These are phyloP conservation scores for Aspergillus fumigatus DNA, from an alignment of 2,329 filamentous ascomycete genomes.

Conservation along the genomic window DNA sequence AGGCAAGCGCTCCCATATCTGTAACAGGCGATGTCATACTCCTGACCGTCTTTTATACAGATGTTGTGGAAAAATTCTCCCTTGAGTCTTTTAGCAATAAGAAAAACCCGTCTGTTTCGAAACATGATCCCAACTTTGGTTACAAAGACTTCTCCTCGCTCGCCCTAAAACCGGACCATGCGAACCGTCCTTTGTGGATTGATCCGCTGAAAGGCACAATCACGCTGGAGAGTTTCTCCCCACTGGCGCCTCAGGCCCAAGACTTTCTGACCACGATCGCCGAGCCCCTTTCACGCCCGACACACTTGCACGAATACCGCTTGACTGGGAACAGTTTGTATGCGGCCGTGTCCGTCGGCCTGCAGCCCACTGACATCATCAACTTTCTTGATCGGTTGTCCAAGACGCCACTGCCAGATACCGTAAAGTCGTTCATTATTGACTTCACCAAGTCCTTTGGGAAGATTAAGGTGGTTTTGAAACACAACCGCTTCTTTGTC, in stretches of 20 bases:
- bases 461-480: constrained; percentile 91
- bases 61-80: constrained; percentile 51
- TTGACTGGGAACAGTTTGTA: constrained; percentile 91
- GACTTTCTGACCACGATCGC: constrained; percentile 95
- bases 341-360: constrained; percentile 90
- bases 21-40: constrained; percentile 7
- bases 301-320: constrained; percentile 88
- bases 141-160: constrained; percentile 78
- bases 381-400: constrained; percentile 81
- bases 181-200: constrained; percentile 88
- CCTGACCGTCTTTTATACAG: constrained; percentile 25
- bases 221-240: constrained; percentile 90
- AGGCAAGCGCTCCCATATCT: constrained; percentile 27
- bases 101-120: constrained; percentile 36
- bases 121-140: constrained; percentile 53
- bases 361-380: constrained; percentile 85
- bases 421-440: constrained; percentile 73
- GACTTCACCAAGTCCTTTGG: constrained; percentile 86
- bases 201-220: constrained; percentile 81
- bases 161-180: constrained; percentile 79
- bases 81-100: constrained; percentile 48
- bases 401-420: constrained; percentile 80
- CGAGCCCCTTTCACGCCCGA: constrained; percentile 84
- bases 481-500: constrained; percentile 90
- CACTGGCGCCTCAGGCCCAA: constrained; percentile 78